These are phyloP conservation scores for Mycena vitilis DNA, from an alignment of 768 basidiomycete species.

Conservation along the genomic window DNA sequence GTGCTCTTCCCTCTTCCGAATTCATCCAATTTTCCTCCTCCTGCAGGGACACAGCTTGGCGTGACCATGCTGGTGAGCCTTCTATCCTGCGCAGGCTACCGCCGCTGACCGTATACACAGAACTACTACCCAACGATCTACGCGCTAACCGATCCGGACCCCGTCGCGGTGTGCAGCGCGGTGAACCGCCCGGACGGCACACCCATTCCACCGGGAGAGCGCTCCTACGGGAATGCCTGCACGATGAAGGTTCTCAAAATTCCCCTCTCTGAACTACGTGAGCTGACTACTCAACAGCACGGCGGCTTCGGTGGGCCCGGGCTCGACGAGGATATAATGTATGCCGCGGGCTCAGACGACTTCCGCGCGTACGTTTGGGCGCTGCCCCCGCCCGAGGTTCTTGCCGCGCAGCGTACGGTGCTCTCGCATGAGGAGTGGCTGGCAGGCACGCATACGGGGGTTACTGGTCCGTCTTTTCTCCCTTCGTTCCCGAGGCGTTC, in stretches of 20 bases:
- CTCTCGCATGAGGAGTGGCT: conserved; percentile 62
- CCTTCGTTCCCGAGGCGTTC: not conserved
- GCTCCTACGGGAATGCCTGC: conserved; percentile 76
- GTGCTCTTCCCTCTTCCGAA: conserved; percentile 27
- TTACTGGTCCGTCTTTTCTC: conserved; percentile 50
- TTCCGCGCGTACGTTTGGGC: conserved; percentile 85
- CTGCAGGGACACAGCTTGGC: conserved; percentile 68
- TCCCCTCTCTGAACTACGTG: not conserved
- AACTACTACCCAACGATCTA: conserved; percentile 81
- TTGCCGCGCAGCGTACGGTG: conserved; percentile 58
- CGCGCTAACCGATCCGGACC: conserved; percentile 71
- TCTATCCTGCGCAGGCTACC: not conserved
- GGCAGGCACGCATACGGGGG: conserved; percentile 44
- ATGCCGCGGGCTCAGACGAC: conserved; percentile 85
- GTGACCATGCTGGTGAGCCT: conserved; percentile 73
- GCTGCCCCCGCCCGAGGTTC: conserved; percentile 62
- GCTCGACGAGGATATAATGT: conserved; percentile 66
- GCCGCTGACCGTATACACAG: conserved; percentile 47
- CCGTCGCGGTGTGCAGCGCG: conserved; percentile 76
- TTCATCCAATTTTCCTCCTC: conserved; percentile 11
- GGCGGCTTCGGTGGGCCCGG: conserved; percentile 79
- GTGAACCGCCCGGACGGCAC: conserved; percentile 66
- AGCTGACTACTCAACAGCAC: conserved; percentile 58
- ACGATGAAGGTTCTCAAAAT: conserved; percentile 76
- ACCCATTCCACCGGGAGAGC: conserved; percentile 55